phyloP scores from a whole-genome alignment of 352 stramenopile species.

The Pythium monospermum region DNA sequence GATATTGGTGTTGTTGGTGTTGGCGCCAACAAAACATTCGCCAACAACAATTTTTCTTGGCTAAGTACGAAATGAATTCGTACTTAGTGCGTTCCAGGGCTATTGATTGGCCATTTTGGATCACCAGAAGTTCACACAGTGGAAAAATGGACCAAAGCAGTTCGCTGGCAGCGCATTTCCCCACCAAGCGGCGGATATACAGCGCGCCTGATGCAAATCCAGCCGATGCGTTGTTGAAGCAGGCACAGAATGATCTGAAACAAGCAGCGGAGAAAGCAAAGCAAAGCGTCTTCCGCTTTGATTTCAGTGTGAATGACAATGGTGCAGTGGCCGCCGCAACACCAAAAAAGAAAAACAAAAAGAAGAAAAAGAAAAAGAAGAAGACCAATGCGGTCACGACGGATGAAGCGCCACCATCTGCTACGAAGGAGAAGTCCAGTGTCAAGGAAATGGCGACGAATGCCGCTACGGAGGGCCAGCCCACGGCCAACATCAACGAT shows the following conservation, averaged over 20 bases:
- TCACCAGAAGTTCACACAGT: not conserved
- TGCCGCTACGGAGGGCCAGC: not conserved
- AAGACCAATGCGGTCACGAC: conserved; percentile 20
- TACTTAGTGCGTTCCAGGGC: conserved; percentile 9
- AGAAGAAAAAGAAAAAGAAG: conserved; percentile 20
- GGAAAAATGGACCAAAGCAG: conserved; percentile 9
- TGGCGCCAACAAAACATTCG: too few species aligned
- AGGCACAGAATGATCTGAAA: conserved; percentile 28
- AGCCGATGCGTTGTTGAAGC: conserved; percentile 21
- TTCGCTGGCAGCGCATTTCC: conserved; percentile 45
- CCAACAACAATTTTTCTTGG: not conserved
- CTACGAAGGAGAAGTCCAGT: not conserved
- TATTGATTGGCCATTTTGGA: not conserved
- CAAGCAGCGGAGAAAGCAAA: conserved; percentile 15
- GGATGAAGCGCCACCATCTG: not conserved
- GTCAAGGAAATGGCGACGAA: not conserved
- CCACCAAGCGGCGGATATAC: conserved; percentile 35
- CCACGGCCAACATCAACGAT: not conserved
- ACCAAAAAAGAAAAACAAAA: conserved; percentile 14
- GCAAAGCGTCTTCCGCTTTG: conserved; percentile 46
- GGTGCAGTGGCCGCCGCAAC: conserved; percentile 2
- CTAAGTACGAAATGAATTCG: conserved; percentile 20
- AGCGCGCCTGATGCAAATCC: not conserved
- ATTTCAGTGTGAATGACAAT: conserved; percentile 29
- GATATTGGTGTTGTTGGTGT: not conserved